Conservation (phyloP, 495 filamentous ascomycete genomes). For the Neurospora sp. region DNA sequence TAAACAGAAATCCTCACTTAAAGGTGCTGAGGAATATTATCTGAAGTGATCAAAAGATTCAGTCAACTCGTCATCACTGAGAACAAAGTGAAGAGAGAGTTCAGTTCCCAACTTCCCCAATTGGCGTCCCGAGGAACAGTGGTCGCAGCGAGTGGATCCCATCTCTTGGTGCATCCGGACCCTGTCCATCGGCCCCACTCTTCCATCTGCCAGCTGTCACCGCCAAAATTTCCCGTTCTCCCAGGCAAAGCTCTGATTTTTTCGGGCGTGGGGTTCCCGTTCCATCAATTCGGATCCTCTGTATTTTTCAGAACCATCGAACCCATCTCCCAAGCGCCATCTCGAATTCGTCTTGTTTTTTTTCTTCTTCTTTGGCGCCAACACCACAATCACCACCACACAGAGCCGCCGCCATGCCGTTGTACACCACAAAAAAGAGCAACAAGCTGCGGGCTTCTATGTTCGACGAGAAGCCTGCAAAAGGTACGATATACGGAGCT, state of each 20-base stretch:
- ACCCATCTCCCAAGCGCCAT: not conserved
- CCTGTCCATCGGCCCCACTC: not conserved
- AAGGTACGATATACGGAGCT: slow-evolving; percentile 17
- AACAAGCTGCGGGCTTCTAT: slow-evolving; percentile 30
- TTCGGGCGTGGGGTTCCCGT: slow-evolving; percentile 14
- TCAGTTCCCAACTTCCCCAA: not conserved
- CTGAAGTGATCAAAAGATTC: too few species aligned
- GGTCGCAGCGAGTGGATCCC: not conserved
- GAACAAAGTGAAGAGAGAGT: not conserved
- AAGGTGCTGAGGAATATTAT: too few species aligned
- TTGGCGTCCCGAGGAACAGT: not conserved
- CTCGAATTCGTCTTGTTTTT: not conserved
- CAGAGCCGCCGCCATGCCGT: slow-evolving; percentile 19
- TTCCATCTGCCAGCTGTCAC: slow-evolving; percentile 31
- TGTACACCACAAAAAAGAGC: slow-evolving; percentile 17
- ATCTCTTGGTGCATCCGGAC: not conserved
- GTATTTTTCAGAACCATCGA: slow-evolving; percentile 1
- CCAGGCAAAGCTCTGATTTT: slow-evolving; percentile 13
- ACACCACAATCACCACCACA: not conserved
- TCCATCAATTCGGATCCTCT: slow-evolving; percentile 1
- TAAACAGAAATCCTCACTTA: too few species aligned
- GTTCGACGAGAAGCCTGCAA: slow-evolving; percentile 28
- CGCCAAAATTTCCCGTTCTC: slow-evolving; percentile 36
- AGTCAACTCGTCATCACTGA: too few species aligned
- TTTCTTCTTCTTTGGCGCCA: not conserved